Percentiles rank a stretch among this genome's conserved stretches.
These are phyloP conservation scores for Glarea lozoyensis DNA, from an alignment of 495 filamentous ascomycete species.

Conservation along the genomic window DNA sequence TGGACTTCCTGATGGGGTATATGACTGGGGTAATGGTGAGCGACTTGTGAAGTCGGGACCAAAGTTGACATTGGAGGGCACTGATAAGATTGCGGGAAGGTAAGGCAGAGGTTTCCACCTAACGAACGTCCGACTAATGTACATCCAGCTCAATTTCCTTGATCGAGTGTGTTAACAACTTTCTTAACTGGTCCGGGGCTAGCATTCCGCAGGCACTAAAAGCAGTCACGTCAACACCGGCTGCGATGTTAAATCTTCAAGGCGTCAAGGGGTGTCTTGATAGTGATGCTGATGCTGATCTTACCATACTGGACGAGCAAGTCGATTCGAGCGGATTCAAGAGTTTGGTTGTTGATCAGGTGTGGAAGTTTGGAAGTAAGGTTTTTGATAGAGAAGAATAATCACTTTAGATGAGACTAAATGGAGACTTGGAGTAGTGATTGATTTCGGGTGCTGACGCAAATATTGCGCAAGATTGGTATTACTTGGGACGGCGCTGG, in stretches of 20 bases:
- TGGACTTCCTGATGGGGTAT: constrained; percentile 66
- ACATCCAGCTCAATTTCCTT: constrained; percentile 51
- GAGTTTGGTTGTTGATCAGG: constrained; percentile 57
- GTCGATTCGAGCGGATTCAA: constrained; percentile 30
- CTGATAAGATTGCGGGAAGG: constrained; percentile 64
- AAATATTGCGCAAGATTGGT: too few relatives aligned
- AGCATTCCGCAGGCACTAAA: constrained; percentile 55
- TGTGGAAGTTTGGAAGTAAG: constrained; percentile 62
- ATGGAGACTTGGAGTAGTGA: too few relatives aligned
- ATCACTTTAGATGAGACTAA: too few relatives aligned
- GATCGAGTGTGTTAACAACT: constrained; percentile 75
- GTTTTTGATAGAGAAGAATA: constrained; percentile 14
- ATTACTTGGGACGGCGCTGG: too few relatives aligned
- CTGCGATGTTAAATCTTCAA: constrained; percentile 59
- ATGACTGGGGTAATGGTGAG: constrained; percentile 75
- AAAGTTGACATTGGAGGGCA: constrained; percentile 57
- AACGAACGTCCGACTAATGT: constrained; percentile 1
- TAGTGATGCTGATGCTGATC: constrained; percentile 68
- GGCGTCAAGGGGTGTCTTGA: constrained; percentile 58
- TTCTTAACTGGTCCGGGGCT: constrained; percentile 60
- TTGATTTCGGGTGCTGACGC: too few relatives aligned
- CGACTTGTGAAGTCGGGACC: constrained; percentile 57
- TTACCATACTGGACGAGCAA: constrained; percentile 58
- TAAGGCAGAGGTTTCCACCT: constrained; percentile 20
- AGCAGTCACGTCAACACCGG: constrained; percentile 65